Evolutionary conservation across 108 stramenopile genomes (phyloP).

Genomic region (Fistulifera pelliculosa): DNA sequence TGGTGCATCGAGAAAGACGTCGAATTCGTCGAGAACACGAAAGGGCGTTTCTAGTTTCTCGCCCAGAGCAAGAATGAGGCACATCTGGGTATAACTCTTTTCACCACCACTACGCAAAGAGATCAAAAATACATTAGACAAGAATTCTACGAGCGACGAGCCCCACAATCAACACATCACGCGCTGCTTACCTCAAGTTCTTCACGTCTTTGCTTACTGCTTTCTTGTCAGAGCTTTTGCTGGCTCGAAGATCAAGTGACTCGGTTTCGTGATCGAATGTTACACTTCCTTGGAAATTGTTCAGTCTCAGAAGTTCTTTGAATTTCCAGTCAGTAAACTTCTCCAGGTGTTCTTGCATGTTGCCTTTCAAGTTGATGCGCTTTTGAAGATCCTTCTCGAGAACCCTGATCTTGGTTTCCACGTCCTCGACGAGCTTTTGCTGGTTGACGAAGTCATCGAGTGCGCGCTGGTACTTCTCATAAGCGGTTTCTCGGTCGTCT

Average conservation of each 20-base stretch:
- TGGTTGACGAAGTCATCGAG: slow-evolving; percentile 42
- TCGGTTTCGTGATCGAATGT: slow-evolving; percentile 59
- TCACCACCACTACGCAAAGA: slow-evolving; percentile 59
- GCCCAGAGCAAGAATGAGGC: slow-evolving; percentile 88
- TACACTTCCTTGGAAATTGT: slow-evolving; percentile 64
- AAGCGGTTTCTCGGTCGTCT: slow-evolving; percentile 48
- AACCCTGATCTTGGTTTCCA: slow-evolving; percentile 19
- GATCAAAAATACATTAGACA: too few species aligned
- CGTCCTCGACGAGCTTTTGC: slow-evolving; percentile 40
- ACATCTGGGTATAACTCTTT: slow-evolving; percentile 71
- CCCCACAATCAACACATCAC: too few species aligned
- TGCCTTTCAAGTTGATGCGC: slow-evolving; percentile 43
- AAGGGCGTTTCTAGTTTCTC: slow-evolving; percentile 90
- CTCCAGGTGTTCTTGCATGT: slow-evolving; percentile 57
- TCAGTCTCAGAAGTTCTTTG: slow-evolving; percentile 68
- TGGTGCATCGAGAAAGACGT: slow-evolving; percentile 93
- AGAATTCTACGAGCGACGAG: too few species aligned
- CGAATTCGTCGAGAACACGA: slow-evolving; percentile 97
- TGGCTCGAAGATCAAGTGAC: slow-evolving; percentile 55
- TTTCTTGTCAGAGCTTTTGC: slow-evolving; percentile 57
- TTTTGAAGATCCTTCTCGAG: slow-evolving; percentile 39
- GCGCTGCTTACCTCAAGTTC: slow-evolving; percentile 31
- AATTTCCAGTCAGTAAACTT: slow-evolving; percentile 47
- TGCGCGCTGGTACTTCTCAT: slow-evolving; percentile 61
- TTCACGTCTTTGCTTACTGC: slow-evolving; percentile 65